phyloP scores from a whole-genome alignment of 179 eudicot genomes.

The Spergularia azorica region DNA sequence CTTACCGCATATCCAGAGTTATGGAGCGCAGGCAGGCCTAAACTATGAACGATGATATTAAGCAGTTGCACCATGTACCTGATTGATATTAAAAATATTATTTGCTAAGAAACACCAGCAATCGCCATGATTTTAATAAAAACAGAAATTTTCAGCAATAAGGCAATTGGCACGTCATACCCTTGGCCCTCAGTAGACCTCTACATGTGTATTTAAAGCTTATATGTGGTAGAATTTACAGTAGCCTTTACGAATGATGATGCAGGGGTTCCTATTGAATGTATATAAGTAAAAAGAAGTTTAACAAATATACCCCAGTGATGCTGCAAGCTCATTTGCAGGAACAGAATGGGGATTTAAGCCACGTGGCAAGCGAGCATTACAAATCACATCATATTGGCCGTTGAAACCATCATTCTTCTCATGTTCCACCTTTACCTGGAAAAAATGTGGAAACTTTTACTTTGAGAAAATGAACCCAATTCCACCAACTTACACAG shows the following conservation, averaged over 20 bases:
- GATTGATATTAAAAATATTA: constrained; percentile 11
- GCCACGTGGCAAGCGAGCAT: constrained; percentile 94
- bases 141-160: background rate
- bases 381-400: constrained; percentile 88
- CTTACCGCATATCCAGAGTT: constrained; percentile 98
- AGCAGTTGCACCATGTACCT: constrained; percentile 98
- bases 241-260: constrained; percentile 1
- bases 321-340: constrained; percentile 88
- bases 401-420: constrained; percentile 68
- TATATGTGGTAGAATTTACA: background rate
- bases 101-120: no score
- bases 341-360: constrained; percentile 98
- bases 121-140: no score
- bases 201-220: background rate
- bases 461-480: background rate
- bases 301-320: constrained; percentile 70
- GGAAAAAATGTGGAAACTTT: constrained; percentile 22
- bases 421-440: constrained; percentile 73
- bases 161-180: background rate
- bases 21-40: constrained; percentile 96
- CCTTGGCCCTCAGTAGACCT: background rate
- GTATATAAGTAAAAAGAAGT: constrained; percentile 11
- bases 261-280: background rate
- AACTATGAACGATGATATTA: constrained; percentile 67
- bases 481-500: constrained; percentile 5